Base-by-base conservation (phyloP, 768 basidiomycete genomes). In the Rhizopogon rudus region DNA sequence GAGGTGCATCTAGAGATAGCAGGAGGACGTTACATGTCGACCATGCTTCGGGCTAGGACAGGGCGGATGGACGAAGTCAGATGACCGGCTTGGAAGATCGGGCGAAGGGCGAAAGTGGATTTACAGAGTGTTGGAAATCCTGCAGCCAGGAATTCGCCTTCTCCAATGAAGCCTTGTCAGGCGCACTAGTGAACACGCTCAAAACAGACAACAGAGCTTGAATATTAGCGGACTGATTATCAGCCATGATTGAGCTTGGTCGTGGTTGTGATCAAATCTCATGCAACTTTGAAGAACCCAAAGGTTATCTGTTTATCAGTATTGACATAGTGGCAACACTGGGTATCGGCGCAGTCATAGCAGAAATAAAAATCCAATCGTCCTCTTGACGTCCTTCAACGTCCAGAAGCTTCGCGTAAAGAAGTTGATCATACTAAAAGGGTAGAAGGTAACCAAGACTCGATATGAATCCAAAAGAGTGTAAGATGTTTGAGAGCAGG, bases 41-140 rank as follows among this genome's bases (percentile, higher is more conserved):
- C 97, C 97, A 99, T 63, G 97, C 95, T 73, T 97, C 93, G 71
- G 84, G 81, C 97, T 99, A 82, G 73, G 77, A 78, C 78, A 81
- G 76, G 67, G 72, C 76, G 76, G 74, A 77, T 76, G 75, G 74
- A 73, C 73, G 77, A 69, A 70, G 83, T 88, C 78, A 88, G 86
- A 86, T 77, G 78, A 72, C 77, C 77, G 64, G 76, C 74, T 73
- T 77, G 72, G 78, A 80, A 76, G 67, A 61, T 54, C 61, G 67
- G 68, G 65, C 83, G 81, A 82, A 73, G 83, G 80, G 81, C 79
- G 83, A 85, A 83, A 84, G 74, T 77, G 76, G 78, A 89, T 84
- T 88, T 86, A 98, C 96, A 78, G 93, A 95, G 79, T 98, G 95
- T 77, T 99, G 96, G 71, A 98, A 99, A 73, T 95, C 93, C 76